phyloP scores from a whole-genome alignment of 225 moss, liverwort and hornwort species.

The Rhytidiadelphus loreus region DNA sequence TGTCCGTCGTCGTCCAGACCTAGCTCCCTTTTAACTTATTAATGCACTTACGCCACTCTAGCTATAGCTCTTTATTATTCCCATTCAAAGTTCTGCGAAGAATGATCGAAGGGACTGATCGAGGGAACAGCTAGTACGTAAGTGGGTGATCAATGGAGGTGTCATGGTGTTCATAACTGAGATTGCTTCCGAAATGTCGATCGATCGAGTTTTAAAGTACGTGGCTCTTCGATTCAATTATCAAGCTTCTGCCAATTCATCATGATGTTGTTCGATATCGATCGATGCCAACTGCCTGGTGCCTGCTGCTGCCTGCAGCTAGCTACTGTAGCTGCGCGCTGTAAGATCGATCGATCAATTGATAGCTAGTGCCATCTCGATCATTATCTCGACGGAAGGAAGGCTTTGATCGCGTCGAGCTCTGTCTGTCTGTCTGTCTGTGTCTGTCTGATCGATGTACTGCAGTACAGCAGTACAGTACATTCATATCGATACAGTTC shows the following conservation, averaged over 20 bases:
- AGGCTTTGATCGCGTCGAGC: background rate
- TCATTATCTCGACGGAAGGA: background rate
- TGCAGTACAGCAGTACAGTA: background rate
- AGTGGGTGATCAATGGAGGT: background rate
- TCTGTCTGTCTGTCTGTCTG: background rate
- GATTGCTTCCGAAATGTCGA: slow-evolving; percentile 2
- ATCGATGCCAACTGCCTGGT: background rate
- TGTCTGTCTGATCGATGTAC: background rate
- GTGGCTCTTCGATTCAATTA: background rate
- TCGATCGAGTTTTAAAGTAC: background rate
- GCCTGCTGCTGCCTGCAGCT: too few species aligned
- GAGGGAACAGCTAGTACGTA: slow-evolving; percentile 1
- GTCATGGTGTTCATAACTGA: slow-evolving; percentile 12
- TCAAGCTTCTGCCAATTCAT: background rate
- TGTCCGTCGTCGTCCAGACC: too few species aligned
- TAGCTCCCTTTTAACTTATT: too few species aligned
- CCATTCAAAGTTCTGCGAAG: background rate
- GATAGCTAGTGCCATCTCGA: background rate
- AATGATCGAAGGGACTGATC: background rate
- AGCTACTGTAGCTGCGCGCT: background rate
- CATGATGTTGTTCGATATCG: background rate
- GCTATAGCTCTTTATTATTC: background rate
- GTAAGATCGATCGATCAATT: background rate
- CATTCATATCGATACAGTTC: background rate
- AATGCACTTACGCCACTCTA: too few species aligned